Conservation (phyloP, 306 rosid species). For the cucumber (Cucumis sativus) region DNA sequence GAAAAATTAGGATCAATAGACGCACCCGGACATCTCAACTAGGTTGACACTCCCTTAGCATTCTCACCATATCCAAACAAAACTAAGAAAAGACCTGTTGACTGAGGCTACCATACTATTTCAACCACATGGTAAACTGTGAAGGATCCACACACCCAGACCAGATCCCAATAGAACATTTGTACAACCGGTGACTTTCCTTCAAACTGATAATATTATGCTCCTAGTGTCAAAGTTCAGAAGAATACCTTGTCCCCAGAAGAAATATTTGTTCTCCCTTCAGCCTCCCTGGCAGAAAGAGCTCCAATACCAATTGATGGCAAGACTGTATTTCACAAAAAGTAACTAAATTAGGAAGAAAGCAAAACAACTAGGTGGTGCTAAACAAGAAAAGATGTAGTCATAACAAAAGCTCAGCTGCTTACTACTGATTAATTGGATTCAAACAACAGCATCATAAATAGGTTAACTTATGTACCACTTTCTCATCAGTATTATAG, state of each 20-base stretch:
- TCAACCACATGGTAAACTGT: background rate
- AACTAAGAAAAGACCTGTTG: no score
- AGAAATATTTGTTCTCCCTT: slow-evolving; percentile 84
- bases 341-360: slow-evolving; percentile 7
- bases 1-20: no score
- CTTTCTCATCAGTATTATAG: background rate
- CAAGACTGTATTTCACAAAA: slow-evolving; percentile 56
- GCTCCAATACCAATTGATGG: slow-evolving; percentile 90
- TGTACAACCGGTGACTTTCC: background rate
- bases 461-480: background rate
- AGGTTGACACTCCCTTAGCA: no score
- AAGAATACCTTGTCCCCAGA: slow-evolving; percentile 78
- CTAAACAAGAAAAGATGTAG: background rate
- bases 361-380: background rate
- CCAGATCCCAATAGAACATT: background rate
- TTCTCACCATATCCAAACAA: no score
- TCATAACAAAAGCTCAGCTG: background rate
- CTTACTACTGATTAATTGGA: background rate
- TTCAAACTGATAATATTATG: background rate
- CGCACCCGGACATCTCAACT: no score
- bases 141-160: background rate
- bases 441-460: background rate
- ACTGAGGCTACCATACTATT: background rate
- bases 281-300: slow-evolving; percentile 91
- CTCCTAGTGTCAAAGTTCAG: background rate